A percentile compares a stretch with the other conserved stretches of the same genome.
Evolutionary conservation across 2,329 filamentous ascomycete species (phyloP).

Genomic region (Cryoendolithus antarcticus): DNA sequence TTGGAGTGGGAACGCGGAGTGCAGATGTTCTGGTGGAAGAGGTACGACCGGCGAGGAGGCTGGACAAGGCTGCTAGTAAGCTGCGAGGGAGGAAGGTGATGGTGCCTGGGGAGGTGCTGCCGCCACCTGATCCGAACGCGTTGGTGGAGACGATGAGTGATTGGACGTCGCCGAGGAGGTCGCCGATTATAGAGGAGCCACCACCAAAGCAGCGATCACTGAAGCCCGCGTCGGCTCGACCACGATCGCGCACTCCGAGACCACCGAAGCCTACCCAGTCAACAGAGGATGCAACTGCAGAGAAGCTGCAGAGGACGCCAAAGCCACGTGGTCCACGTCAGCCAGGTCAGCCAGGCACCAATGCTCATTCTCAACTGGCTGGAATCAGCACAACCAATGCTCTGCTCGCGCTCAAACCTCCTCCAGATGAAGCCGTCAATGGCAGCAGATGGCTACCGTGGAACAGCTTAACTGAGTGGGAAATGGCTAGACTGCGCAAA

Average conservation of each 20-base stretch:
- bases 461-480: conserved; percentile 53
- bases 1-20: conserved; percentile 12
- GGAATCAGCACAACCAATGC: conserved; percentile 51
- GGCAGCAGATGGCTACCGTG: conserved; percentile 51
- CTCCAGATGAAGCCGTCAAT: conserved; percentile 45
- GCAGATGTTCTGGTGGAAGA: conserved; percentile 15
- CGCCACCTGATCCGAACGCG: conserved; percentile 32
- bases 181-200: conserved; percentile 20
- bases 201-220: conserved; percentile 2
- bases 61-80: conserved; percentile 23
- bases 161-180: conserved; percentile 25
- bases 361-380: conserved; percentile 41
- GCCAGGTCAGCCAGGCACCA: conserved; percentile 38
- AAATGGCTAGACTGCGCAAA: conserved; percentile 62
- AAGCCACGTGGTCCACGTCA: conserved; percentile 30
- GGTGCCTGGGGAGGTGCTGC: conserved; percentile 32
- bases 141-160: conserved; percentile 24
- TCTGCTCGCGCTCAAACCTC: conserved; percentile 45
- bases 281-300: conserved; percentile 22
- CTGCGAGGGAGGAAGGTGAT: conserved; percentile 26
- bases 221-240: conserved; percentile 13
- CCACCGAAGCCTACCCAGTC: conserved; percentile 21
- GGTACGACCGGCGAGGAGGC: conserved; percentile 13
- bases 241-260: conserved; percentile 25
- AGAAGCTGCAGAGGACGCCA: conserved; percentile 25